These are phyloP conservation scores for Zostera marina DNA, from an alignment of 116 monocot genomes.

Conservation along the genomic window DNA sequence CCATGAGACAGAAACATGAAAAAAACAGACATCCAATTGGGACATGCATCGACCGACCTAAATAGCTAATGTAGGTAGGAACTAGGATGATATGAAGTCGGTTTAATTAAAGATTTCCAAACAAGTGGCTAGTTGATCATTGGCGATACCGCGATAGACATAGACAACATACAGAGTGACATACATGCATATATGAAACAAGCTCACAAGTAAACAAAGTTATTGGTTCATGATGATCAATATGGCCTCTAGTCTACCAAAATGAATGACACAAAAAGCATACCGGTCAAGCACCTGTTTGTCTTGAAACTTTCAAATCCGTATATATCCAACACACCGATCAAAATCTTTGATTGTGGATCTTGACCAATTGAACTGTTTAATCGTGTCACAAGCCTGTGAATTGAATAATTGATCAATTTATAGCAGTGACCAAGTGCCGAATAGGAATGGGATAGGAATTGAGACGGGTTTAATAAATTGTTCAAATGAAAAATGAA, in stretches of 20 bases:
- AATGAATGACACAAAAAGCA: constrained; percentile 25
- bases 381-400: constrained; percentile 60
- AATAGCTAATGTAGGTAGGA: too few species aligned
- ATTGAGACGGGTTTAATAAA: too few species aligned
- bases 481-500: too few species aligned
- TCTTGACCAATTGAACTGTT: constrained; percentile 74
- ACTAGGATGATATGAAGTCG: too few species aligned
- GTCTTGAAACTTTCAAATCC: constrained; percentile 88
- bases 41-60: too few species aligned
- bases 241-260: not conserved
- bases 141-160: too few species aligned
- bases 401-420: not conserved
- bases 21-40: not conserved
- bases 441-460: too few species aligned
- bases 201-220: too few species aligned
- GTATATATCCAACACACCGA: constrained; percentile 75
- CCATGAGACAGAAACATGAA: not conserved
- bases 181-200: not conserved
- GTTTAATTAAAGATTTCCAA: too few species aligned
- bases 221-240: constrained; percentile 1
- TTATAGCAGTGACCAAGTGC: not conserved
- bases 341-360: constrained; percentile 44
- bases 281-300: constrained; percentile 85
- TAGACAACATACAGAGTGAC: too few species aligned
- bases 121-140: too few species aligned